Evolutionary conservation across 805 yeast genomes (phyloP).

Genomic region (Cyberlindnera euphorbiae): DNA sequence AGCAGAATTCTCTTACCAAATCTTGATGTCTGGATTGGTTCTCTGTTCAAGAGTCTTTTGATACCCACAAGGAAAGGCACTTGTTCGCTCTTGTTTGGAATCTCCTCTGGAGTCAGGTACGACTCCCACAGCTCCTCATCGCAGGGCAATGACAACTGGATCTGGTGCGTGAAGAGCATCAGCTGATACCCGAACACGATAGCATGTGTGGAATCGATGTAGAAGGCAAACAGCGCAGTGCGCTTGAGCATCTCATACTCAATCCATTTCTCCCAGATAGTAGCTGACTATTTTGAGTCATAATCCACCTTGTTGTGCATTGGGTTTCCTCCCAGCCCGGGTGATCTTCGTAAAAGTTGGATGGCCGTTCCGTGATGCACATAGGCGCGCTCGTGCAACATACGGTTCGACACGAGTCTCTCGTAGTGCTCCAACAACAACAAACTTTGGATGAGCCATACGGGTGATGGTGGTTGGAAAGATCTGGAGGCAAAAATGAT

Average conservation of each 20-base stretch:
- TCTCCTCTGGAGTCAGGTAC: slow-evolving; percentile 27
- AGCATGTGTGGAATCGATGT: slow-evolving; percentile 74
- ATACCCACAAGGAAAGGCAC: slow-evolving; percentile 50
- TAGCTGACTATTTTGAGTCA: slow-evolving; percentile 26
- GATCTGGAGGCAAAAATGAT: slow-evolving; percentile 64
- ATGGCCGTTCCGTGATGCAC: slow-evolving; percentile 85
- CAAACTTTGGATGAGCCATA: slow-evolving; percentile 75
- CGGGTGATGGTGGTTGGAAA: slow-evolving; percentile 69
- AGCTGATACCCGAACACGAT: slow-evolving; percentile 72
- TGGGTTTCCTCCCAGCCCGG: slow-evolving; percentile 72
- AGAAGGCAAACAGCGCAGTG: slow-evolving; percentile 76
- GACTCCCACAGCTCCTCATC: slow-evolving; percentile 56
- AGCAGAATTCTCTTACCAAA: slow-evolving; percentile 65
- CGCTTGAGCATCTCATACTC: slow-evolving; percentile 76
- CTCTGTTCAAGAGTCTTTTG: slow-evolving; percentile 52
- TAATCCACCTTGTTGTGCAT: slow-evolving; percentile 28
- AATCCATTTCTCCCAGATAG: slow-evolving; percentile 64
- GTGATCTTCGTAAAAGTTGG: slow-evolving; percentile 70
- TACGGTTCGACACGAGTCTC: slow-evolving; percentile 63
- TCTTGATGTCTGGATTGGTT: slow-evolving; percentile 39
- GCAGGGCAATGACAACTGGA: slow-evolving; percentile 59
- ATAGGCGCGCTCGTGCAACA: slow-evolving; percentile 76
- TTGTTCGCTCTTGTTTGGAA: slow-evolving; percentile 24
- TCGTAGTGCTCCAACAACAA: slow-evolving; percentile 75
- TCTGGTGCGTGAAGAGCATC: slow-evolving; percentile 52